Evolutionary conservation across 441 rosid genomes (phyloP), one percentile per base, ranked within the genome.

Genomic region (Adansonia grandidieri): DNA sequence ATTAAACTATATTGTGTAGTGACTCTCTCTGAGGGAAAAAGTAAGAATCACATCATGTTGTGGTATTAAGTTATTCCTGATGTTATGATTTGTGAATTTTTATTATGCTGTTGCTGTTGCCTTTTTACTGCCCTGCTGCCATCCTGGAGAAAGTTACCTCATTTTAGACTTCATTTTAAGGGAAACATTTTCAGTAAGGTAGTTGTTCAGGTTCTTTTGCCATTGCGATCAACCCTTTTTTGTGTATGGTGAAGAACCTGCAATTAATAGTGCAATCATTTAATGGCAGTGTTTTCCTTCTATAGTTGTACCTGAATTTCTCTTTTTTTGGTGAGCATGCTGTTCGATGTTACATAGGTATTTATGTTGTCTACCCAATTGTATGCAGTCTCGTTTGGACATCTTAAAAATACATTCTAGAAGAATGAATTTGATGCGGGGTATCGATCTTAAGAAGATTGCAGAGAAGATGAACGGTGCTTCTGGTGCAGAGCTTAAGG

Each of bases 401-500:
- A 71, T 71, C 47, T 71, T 71, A 17, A 71, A 71, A 71, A 71
- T 71, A 24, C 75, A 71, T 71, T 71, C 75, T 51, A 50, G 74
- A 70, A 70, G 74, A 70, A 70, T 70, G 74, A 70, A 70, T 50
- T 70, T 70, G 74, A 70, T 70, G 74, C 11, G 74, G 4, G 74
- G 74, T 7, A 70, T 70, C 51, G 74, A 70, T 50, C 45, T 70
- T 24, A 70, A 70, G 60, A 70, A 70, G 74, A 70, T 70, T 70
- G 61, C 74, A 0, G 74, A 51, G 60, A 70, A 70, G 60, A 70
- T 70, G 74, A 70, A 70, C 0, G 74, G 74, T 28, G 74, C 74
- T 70, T 71, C 75, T 71, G 75, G 75, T 71, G 75, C 75, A 15
- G 75, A 71, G 62, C 75, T 71, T 15, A 71, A 71, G 75, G 75